A percentile compares a stretch with the other conserved stretches of the same genome.
Conservation (phyloP, 208 protist genomes). For the Leishmania arabica region DNA sequence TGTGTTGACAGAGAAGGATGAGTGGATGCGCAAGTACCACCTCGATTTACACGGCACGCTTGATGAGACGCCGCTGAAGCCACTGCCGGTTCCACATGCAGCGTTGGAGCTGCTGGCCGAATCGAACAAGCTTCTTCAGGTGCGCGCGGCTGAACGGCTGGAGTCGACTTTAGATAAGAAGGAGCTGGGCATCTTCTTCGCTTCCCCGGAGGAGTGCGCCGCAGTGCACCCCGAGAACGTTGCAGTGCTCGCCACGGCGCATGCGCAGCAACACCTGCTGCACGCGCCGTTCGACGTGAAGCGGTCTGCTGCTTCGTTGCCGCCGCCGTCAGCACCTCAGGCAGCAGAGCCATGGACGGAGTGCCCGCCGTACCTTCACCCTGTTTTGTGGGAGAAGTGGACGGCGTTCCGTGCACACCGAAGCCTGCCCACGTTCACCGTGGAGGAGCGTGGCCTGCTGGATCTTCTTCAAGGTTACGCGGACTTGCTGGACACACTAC, state of each 20-base stretch:
- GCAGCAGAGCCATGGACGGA: conserved; percentile 8
- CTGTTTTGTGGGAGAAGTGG: conserved; percentile 77
- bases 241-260: conserved; percentile 47
- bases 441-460: conserved; percentile 71
- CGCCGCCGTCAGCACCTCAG: neutral
- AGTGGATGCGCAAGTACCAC: conserved; percentile 75
- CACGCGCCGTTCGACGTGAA: conserved; percentile 60
- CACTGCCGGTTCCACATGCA: conserved; percentile 28
- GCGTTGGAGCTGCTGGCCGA: conserved; percentile 35
- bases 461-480: conserved; percentile 81
- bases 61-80: conserved; percentile 50
- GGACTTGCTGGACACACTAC: conserved; percentile 74
- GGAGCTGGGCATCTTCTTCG: conserved; percentile 42
- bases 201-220: conserved; percentile 44
- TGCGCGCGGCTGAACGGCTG: conserved; percentile 14
- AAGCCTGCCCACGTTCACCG: conserved; percentile 43
- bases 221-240: conserved; percentile 50
- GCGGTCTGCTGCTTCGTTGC: neutral
- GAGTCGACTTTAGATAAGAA: conserved; percentile 25
- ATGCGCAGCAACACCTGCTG: conserved; percentile 46
- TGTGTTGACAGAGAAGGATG: conserved; percentile 32
- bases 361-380: conserved; percentile 65
- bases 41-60: conserved; percentile 51
- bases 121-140: conserved; percentile 34
- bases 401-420: conserved; percentile 40